These are phyloP conservation scores for Sonneratia alba DNA, from an alignment of 345 rosid genomes.

Conservation along the genomic window DNA sequence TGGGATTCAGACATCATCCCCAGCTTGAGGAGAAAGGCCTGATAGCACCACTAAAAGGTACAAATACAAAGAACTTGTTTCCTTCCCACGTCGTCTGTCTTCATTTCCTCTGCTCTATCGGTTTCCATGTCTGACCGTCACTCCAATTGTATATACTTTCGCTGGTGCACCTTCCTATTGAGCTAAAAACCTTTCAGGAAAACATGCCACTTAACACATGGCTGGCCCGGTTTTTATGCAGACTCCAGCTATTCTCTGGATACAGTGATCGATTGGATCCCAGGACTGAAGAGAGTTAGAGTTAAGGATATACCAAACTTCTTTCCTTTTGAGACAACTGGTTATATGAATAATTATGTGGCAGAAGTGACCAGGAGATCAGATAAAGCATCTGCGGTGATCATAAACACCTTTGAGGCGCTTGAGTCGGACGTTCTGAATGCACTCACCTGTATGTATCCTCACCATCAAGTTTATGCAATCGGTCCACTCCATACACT, in stretches of 20 bases:
- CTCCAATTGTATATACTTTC: neutral
- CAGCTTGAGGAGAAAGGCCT: neutral
- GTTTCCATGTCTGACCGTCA: neutral
- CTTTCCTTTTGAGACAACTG: neutral
- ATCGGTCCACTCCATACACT: conserved; percentile 3
- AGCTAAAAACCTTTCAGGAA: too few relatives aligned
- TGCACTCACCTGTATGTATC: neutral
- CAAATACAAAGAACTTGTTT: neutral
- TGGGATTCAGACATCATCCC: conserved; percentile 1
- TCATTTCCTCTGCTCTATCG: too few relatives aligned
- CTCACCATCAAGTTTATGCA: neutral
- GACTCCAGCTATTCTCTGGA: conserved; percentile 6
- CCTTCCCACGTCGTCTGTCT: too few relatives aligned
- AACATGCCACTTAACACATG: too few relatives aligned
- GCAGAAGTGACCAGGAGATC: neutral
- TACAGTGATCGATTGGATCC: conserved; percentile 7
- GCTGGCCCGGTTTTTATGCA: neutral
- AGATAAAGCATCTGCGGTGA: neutral
- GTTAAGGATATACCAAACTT: conserved; percentile 7
- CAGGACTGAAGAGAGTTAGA: conserved; percentile 5
- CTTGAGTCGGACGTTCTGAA: conserved; percentile 4
- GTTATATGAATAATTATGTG: neutral
- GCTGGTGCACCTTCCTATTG: neutral
- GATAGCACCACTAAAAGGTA: conserved; percentile 7
- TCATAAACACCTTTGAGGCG: conserved; percentile 7